Evolutionary conservation across 306 rosid species (phyloP).

Genomic region (Prunus dulcis): DNA sequence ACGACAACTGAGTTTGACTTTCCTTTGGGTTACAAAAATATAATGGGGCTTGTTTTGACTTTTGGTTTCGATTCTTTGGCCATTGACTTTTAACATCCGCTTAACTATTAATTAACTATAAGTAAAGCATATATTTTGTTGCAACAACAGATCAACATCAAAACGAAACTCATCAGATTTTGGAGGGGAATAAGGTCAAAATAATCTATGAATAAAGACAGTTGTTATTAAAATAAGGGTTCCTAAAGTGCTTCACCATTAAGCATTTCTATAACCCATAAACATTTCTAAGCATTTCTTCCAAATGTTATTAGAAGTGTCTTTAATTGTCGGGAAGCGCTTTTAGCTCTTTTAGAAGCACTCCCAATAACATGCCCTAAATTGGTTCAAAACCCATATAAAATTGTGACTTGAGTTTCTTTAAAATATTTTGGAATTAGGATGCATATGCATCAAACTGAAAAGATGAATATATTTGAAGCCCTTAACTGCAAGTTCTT

Average conservation of each 20-base stretch:
- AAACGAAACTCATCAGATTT: background rate
- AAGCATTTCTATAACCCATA: too few species aligned
- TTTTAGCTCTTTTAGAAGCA: too few species aligned
- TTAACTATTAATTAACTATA: background rate
- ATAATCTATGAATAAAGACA: background rate
- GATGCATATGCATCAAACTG: background rate
- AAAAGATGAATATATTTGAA: background rate
- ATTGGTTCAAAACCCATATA: background rate
- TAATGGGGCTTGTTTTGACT: background rate
- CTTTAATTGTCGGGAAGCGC: too few species aligned
- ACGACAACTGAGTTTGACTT: background rate
- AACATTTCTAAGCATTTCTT: too few species aligned
- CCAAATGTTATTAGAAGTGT: too few species aligned
- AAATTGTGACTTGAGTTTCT: background rate
- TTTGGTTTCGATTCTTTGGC: background rate
- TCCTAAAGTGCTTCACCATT: too few species aligned
- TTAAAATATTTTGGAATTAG: background rate
- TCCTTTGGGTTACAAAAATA: background rate
- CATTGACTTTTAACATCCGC: background rate
- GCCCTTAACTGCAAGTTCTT: background rate
- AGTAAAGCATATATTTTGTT: background rate
- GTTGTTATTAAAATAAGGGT: background rate
- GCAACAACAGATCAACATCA: background rate
- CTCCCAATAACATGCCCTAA: too few species aligned
- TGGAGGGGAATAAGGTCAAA: background rate